A percentile compares a stretch with the other conserved stretches of the same genome.
Evolutionary conservation across 2,329 filamentous ascomycete species (phyloP).

Genomic region (Aspergillus sojae): DNA sequence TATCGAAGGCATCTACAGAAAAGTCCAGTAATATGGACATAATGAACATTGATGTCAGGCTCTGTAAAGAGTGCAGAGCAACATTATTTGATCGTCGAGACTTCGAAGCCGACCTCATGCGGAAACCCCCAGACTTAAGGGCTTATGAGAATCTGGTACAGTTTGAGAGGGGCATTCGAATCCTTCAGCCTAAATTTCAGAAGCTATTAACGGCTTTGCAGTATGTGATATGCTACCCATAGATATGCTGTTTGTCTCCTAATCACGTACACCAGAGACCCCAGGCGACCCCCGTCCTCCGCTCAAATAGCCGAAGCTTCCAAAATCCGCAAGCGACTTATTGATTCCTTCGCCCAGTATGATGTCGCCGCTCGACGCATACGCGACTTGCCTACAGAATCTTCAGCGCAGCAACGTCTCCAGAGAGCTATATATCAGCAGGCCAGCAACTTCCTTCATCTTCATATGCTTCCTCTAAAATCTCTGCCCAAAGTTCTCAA

Average conservation of each 20-base stretch:
- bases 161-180: constrained; percentile 82
- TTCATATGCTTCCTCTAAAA: constrained; percentile 88
- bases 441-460: constrained; percentile 79
- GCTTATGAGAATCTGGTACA: constrained; percentile 82
- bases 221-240: constrained; percentile 33
- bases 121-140: constrained; percentile 73
- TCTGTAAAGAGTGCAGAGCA: constrained; percentile 85
- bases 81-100: constrained; percentile 75
- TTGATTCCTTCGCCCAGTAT: constrained; percentile 87
- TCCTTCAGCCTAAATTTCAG: constrained; percentile 83
- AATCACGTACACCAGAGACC: constrained; percentile 50
- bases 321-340: constrained; percentile 85
- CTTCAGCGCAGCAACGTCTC: constrained; percentile 70
- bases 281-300: constrained; percentile 64
- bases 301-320: constrained; percentile 81
- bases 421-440: constrained; percentile 83
- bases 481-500: constrained; percentile 69
- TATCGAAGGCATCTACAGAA: constrained; percentile 42
- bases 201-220: constrained; percentile 73
- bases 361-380: constrained; percentile 79
- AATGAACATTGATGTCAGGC: constrained; percentile 77
- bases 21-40: constrained; percentile 51
- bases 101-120: constrained; percentile 69
- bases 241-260: not conserved
- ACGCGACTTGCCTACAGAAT: constrained; percentile 74